phyloP scores from a whole-genome alignment of 345 rosid genomes.

The Trapa bicornis region DNA sequence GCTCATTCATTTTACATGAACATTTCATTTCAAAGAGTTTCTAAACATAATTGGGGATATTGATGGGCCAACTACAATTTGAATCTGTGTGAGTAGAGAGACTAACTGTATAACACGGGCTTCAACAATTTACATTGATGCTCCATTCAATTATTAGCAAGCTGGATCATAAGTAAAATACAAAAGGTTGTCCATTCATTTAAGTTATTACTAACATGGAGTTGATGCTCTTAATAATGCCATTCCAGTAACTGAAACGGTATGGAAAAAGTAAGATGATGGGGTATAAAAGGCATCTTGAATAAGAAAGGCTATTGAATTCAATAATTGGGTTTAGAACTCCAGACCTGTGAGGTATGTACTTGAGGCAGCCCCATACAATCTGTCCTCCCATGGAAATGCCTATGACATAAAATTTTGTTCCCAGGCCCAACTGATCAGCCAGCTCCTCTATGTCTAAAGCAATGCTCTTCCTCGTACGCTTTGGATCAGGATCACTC shows the following conservation, averaged over 20 bases:
- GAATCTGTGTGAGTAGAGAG: too few species aligned
- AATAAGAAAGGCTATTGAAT: too few species aligned
- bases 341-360: conserved; percentile 17
- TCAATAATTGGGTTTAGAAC: too few species aligned
- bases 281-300: background rate
- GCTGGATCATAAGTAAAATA: too few species aligned
- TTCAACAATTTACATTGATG: too few species aligned
- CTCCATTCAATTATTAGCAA: too few species aligned
- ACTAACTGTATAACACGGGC: too few species aligned
- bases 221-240: background rate
- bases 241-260: background rate
- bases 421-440: conserved; percentile 15
- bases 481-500: conserved; percentile 16
- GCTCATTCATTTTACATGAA: too few species aligned
- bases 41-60: too few species aligned
- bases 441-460: conserved; percentile 18
- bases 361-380: conserved; percentile 15
- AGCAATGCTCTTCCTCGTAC: conserved; percentile 10
- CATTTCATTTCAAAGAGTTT: too few species aligned
- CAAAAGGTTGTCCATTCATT: background rate
- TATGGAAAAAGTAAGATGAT: background rate
- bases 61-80: too few species aligned
- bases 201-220: background rate
- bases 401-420: conserved; percentile 12
- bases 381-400: conserved; percentile 14